A percentile compares a stretch with the other conserved stretches of the same genome.
phyloP scores from a whole-genome alignment of 2,329 filamentous ascomycete species.

The Ilyonectria mors-panacis region DNA sequence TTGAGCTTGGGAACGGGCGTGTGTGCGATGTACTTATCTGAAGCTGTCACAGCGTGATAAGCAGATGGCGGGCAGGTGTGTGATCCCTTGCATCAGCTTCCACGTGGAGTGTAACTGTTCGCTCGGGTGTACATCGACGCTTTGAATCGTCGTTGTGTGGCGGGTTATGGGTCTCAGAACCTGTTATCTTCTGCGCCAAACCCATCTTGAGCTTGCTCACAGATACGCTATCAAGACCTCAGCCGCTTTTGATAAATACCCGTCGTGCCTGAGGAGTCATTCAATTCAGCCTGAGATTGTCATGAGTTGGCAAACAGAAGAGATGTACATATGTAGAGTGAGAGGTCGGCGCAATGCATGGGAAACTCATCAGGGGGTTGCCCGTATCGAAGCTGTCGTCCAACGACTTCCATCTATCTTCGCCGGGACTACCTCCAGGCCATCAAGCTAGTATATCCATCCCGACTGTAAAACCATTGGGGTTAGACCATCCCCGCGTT shows the following conservation, averaged over 20 bases:
- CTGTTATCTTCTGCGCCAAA: neutral
- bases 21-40: conserved; percentile 5
- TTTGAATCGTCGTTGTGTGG: neutral
- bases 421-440: neutral
- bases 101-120: conserved; percentile 6
- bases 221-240: neutral
- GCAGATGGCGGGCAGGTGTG: neutral
- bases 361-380: neutral
- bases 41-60: neutral
- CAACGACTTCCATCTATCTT: neutral
- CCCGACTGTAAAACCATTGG: neutral
- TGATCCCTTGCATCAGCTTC: conserved; percentile 4
- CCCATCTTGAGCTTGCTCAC: neutral
- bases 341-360: neutral
- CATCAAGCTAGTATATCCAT: neutral
- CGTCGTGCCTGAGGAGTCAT: too few species aligned
- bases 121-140: neutral
- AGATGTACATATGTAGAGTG: neutral
- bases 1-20: neutral
- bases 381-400: neutral
- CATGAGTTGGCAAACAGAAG: neutral
- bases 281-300: neutral
- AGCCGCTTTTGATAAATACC: neutral
- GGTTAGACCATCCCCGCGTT: neutral
- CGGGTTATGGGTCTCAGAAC: neutral